Conservation (phyloP, 2,329 filamentous ascomycete species). For the Fusarium oligoseptatum region DNA sequence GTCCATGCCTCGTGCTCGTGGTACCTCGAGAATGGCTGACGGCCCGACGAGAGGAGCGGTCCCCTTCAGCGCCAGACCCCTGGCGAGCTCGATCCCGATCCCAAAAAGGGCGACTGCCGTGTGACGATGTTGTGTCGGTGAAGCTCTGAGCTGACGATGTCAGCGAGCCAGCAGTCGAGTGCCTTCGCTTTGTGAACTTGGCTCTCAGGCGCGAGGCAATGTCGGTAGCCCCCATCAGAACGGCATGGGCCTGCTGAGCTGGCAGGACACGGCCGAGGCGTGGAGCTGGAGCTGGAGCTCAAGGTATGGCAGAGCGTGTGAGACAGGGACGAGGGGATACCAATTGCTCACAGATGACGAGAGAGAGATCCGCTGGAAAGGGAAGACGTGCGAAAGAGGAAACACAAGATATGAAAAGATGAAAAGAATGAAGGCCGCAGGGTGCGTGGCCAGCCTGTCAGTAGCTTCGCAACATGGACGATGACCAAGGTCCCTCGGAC, state of each 20-base stretch:
- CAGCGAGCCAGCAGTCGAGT: slow-evolving; percentile 56
- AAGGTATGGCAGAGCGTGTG: slow-evolving; percentile 24
- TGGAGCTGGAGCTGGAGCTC: slow-evolving; percentile 24
- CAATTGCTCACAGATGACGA: slow-evolving; percentile 6
- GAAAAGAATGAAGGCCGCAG: slow-evolving; percentile 18
- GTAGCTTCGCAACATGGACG: slow-evolving; percentile 36
- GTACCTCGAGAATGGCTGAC: slow-evolving; percentile 42
- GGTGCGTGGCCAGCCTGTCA: slow-evolving; percentile 15
- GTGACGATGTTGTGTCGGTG: slow-evolving; percentile 36
- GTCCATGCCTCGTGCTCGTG: slow-evolving; percentile 33
- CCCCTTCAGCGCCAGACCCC: slow-evolving; percentile 22
- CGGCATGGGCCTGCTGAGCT: slow-evolving; percentile 33
- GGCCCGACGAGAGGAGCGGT: slow-evolving; percentile 34
- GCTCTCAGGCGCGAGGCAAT: slow-evolving; percentile 62
- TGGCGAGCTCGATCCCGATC: slow-evolving; percentile 39
- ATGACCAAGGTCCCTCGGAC: slow-evolving; percentile 28
- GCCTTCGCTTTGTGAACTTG: slow-evolving; percentile 58
- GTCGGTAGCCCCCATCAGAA: slow-evolving; percentile 57
- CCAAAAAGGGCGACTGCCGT: slow-evolving; percentile 44
- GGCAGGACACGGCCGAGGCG: slow-evolving; percentile 23
- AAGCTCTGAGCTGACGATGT: slow-evolving; percentile 50
- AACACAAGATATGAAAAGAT: neutral
- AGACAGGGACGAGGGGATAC: slow-evolving; percentile 19
- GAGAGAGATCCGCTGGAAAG: neutral
- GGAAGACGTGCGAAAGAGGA: neutral